Base-by-base conservation (phyloP, 2,329 filamentous ascomycete species). In the Nigrograna mackinnonii region DNA sequence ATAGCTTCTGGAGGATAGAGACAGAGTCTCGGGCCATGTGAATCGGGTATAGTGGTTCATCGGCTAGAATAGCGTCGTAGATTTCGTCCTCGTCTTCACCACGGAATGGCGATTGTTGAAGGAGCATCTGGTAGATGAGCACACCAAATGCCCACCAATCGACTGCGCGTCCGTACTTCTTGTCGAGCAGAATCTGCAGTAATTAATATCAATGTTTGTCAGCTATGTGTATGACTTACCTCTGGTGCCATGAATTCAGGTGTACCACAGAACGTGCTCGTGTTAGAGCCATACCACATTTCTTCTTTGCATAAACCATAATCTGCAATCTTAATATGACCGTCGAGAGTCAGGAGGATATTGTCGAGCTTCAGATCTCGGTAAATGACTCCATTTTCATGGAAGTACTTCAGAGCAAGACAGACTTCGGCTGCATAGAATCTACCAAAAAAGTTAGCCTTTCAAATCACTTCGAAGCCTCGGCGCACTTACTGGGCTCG, bases 81-180 rank as follows among this genome's bases (percentile, higher is more conserved):
- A 99, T 99, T 72, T 99, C 94, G 66, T 99, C 94, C 66, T 99
- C 95, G 58, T 99, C 94, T 69, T 99, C 95, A 62, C 94, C 94
- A 59, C 94, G 87, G 87, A 99, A 99, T 0, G 94, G 94, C 21
- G 92, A 97, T 69, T 99, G 95, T 66, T 99, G 95, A 36, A 99
- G 83, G 43, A 99, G 86, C 95, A 99, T 99, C 71, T 99, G 94
- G 75, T 99, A 99, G 61, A 99, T 99, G 58, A 99, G 76, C 22
- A 99, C 94, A 68, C 94, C 94, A 71, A 99, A 99, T 5, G 95
- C 95, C 94, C 94, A 99, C 94, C 94, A 99, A 70, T 99, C 94
- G 32, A 99, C 94, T 13, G 94, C 90, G 44, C 94, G 86, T 34
- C 91, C 92, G 62, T 99, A 99, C 67, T 96, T 97, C 78, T 99